phyloP scores from a whole-genome alignment of 2,329 filamentous ascomycete species.

The Proliferodiscus dingleyae region DNA sequence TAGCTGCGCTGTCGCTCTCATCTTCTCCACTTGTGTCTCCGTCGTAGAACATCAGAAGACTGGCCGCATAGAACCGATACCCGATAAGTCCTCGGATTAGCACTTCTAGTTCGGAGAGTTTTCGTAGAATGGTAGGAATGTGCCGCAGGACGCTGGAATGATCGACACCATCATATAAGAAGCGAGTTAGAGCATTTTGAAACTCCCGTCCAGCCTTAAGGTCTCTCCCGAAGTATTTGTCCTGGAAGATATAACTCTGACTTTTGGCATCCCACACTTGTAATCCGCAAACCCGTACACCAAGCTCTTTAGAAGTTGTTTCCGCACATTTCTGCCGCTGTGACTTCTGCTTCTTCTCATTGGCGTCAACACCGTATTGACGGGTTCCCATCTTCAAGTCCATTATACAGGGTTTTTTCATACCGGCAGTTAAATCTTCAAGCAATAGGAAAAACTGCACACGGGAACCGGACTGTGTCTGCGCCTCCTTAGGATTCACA shows the following conservation, averaged over 20 bases:
- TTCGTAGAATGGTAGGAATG: constrained; percentile 81
- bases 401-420: constrained; percentile 94
- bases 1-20: constrained; percentile 37
- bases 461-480: constrained; percentile 56
- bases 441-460: constrained; percentile 90
- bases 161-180: constrained; percentile 85
- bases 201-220: constrained; percentile 86
- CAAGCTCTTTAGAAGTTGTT: constrained; percentile 86
- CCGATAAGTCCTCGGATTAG: constrained; percentile 76
- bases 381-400: constrained; percentile 98
- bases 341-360: constrained; percentile 85
- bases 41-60: constrained; percentile 92
- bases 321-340: constrained; percentile 88
- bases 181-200: constrained; percentile 79
- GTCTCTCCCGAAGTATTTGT: constrained; percentile 94
- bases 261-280: constrained; percentile 89
- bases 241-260: constrained; percentile 86
- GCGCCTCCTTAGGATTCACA: constrained; percentile 72
- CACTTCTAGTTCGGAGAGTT: constrained; percentile 74
- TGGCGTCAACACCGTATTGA: constrained; percentile 91
- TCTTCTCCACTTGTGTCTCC: constrained; percentile 60
- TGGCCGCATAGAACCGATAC: constrained; percentile 94
- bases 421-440: constrained; percentile 92
- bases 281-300: constrained; percentile 90
- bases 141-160: constrained; percentile 76